Conservation (phyloP, 2,329 filamentous ascomycete genomes). For the Acephala macrosclerotiorum region DNA sequence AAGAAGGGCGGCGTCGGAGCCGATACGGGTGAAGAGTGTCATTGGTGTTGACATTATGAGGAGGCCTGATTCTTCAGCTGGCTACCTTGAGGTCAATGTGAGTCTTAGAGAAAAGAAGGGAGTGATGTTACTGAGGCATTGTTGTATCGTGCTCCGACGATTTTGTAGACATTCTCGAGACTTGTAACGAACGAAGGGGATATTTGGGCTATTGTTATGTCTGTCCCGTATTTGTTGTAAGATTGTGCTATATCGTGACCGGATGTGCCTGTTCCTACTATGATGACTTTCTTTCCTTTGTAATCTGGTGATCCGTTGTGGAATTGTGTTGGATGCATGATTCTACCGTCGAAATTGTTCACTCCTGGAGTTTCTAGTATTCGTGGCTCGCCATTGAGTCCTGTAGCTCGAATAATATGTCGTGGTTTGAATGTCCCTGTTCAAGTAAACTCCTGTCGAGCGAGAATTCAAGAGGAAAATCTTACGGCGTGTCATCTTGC, state of each 20-base stretch:
- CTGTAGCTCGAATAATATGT: slow-evolving; percentile 60
- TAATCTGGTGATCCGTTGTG: slow-evolving; percentile 20
- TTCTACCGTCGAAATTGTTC: slow-evolving; percentile 61
- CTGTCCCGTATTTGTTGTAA: slow-evolving; percentile 68
- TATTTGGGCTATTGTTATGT: slow-evolving; percentile 75
- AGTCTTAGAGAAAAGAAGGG: not conserved
- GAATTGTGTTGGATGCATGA: slow-evolving; percentile 69
- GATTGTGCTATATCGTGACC: slow-evolving; percentile 74
- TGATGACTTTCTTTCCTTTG: slow-evolving; percentile 64
- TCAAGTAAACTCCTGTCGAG: slow-evolving; percentile 44
- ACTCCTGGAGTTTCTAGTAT: slow-evolving; percentile 54
- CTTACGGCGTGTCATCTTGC: slow-evolving; percentile 10
- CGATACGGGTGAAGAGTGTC: slow-evolving; percentile 64
- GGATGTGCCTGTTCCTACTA: slow-evolving; percentile 73
- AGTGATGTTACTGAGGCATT: not conserved
- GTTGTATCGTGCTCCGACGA: not conserved
- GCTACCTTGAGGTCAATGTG: not conserved
- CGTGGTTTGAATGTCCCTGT: slow-evolving; percentile 53
- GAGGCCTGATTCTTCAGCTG: slow-evolving; percentile 66
- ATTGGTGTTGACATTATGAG: slow-evolving; percentile 62
- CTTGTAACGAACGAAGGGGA: slow-evolving; percentile 8
- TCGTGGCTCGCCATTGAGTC: slow-evolving; percentile 59
- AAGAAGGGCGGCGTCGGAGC: slow-evolving; percentile 52
- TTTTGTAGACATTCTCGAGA: slow-evolving; percentile 4
- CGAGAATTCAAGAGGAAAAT: not conserved